Base-by-base conservation (phyloP, 192 early-diverging fungal genomes). In the Gigaspora rosea region DNA sequence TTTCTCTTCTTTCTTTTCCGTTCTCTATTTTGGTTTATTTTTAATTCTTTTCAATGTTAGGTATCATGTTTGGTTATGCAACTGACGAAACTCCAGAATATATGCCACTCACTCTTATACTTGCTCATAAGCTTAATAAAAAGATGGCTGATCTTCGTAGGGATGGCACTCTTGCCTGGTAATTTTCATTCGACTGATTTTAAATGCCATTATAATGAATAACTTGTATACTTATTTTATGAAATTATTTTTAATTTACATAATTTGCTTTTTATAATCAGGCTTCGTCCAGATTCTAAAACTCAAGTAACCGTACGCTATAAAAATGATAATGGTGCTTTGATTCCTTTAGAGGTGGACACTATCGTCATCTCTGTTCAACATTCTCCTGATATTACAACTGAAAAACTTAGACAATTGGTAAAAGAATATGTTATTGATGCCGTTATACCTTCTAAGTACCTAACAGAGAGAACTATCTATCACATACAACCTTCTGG, bases 291-390 rank as follows among this genome's bases (percentile, higher is more conserved):
- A 71, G 97, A 99, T 90, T 94, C 97, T 83, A 99, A 99, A 94
- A 96, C 97, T 78, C 97, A 99, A 86, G 97, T 99, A 81, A 99
- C 97, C 80, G 94, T 98, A 76, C 95, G 98, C 88, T 99, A 99
- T 94, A 92, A 91, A 86, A 94, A 94, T 87, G 93, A 96, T 73
- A 89, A 89, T 84, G 96, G 96, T 80, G 96, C 96, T 81, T 92
- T 96, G 77, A 87, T 97, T 73, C 97, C 97, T 74, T 87, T 96
- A 79, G 91, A 95, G 80, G 97, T 99, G 78, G 92, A 99, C 89
- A 95, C 96, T 67, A 90, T 99, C 77, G 97, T 99, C 81, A 92
- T 99, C 82, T 99, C 97, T 63, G 94, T 92, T 82, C 97, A 99
- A 90, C 97, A 99, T 88, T 87, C 93, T 73, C 91, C 89, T 67